phyloP scores from a whole-genome alignment of 2,329 filamentous ascomycete species.

The Emergomyces orientalis region DNA sequence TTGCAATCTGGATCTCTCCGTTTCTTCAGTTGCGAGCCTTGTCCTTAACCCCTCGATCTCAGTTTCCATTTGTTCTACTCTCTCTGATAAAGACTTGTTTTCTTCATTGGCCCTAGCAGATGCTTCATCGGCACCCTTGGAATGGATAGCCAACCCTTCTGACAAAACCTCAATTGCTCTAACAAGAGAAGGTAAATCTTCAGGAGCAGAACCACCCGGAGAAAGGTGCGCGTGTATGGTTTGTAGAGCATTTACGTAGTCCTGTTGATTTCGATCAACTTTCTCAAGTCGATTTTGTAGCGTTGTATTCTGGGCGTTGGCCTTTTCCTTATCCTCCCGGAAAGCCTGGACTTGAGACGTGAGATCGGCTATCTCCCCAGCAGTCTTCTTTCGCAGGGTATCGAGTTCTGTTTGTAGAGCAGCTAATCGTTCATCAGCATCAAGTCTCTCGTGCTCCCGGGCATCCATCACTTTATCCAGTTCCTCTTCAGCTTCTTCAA shows the following conservation, averaged over 20 bases:
- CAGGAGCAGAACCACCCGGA: slow-evolving; percentile 44
- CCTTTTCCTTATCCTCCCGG: slow-evolving; percentile 41
- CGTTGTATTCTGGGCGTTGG: slow-evolving; percentile 36
- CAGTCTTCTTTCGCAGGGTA: slow-evolving; percentile 42
- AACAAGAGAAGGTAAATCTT: slow-evolving; percentile 49
- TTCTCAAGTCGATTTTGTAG: slow-evolving; percentile 44
- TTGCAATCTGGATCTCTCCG: slow-evolving; percentile 43
- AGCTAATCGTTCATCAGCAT: slow-evolving; percentile 58
- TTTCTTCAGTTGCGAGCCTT: slow-evolving; percentile 45
- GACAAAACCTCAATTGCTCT: slow-evolving; percentile 52
- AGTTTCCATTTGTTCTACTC: slow-evolving; percentile 46
- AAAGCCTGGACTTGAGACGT: slow-evolving; percentile 49
- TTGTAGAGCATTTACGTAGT: slow-evolving; percentile 47
- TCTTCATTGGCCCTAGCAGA: slow-evolving; percentile 53
- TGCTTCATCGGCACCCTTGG: slow-evolving; percentile 52
- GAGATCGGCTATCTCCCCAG: slow-evolving; percentile 51
- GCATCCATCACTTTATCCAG: slow-evolving; percentile 76
- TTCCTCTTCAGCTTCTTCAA: slow-evolving; percentile 88
- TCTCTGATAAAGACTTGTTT: slow-evolving; percentile 50
- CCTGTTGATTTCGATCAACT: slow-evolving; percentile 45
- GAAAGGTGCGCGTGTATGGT: slow-evolving; percentile 52
- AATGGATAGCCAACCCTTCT: slow-evolving; percentile 51
- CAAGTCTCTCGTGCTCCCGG: slow-evolving; percentile 68
- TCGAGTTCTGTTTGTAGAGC: slow-evolving; percentile 64
- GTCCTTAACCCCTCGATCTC: slow-evolving; percentile 50